Conservation (phyloP, 2,329 filamentous ascomycete genomes). For the Diaporthe caulivora region DNA sequence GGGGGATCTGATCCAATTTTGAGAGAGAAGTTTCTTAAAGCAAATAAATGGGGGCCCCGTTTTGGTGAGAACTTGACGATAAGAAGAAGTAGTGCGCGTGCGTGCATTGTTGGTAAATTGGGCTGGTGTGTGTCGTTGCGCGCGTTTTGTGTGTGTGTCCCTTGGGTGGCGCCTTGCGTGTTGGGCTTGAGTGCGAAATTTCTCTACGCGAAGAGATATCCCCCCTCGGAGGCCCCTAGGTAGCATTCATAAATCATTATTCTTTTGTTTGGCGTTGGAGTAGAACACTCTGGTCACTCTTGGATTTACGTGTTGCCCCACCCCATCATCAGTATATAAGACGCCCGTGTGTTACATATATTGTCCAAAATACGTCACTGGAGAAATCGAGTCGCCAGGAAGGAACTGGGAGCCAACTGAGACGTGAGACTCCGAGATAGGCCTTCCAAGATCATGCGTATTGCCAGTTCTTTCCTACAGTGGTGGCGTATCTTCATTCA, state of each 20-base stretch:
- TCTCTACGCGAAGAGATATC: slow-evolving; percentile 35
- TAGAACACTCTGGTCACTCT: not conserved
- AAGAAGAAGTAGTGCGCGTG: slow-evolving; percentile 1
- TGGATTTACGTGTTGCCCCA: not conserved
- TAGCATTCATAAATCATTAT: slow-evolving; percentile 40
- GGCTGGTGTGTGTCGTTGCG: slow-evolving; percentile 11
- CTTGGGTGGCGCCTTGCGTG: slow-evolving; percentile 36
- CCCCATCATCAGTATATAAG: not conserved
- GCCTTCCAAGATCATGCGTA: too few relatives aligned
- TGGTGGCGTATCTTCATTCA: too few relatives aligned
- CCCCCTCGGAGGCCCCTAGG: slow-evolving; percentile 35
- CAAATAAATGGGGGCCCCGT: not conserved
- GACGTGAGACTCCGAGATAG: not conserved
- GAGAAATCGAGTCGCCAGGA: not conserved
- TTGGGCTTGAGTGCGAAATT: slow-evolving; percentile 21
- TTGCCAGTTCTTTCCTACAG: too few relatives aligned
- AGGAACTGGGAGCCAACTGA: not conserved
- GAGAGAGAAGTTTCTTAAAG: not conserved
- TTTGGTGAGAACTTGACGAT: not conserved
- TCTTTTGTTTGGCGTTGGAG: slow-evolving; percentile 25
- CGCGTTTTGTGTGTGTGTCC: not conserved
- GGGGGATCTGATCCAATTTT: slow-evolving; percentile 73
- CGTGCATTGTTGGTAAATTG: slow-evolving; percentile 15
- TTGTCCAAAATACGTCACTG: not conserved
- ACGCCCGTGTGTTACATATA: not conserved